Base-by-base conservation (phyloP, 129 eudicot species). In the Flaveria bidentis region DNA sequence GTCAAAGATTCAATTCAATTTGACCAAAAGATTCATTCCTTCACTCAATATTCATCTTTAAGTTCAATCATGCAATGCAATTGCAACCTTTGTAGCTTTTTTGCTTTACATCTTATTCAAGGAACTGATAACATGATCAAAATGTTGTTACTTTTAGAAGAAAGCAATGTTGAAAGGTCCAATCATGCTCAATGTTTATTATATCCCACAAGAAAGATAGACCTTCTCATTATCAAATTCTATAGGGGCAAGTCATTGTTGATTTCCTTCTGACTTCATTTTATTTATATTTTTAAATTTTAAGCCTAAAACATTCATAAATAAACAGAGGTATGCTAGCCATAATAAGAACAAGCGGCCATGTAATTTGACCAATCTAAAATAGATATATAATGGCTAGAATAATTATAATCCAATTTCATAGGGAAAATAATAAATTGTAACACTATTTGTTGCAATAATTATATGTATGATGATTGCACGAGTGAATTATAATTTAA, bases 11-110 rank as follows among this genome's bases (percentile, higher is more conserved):
- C 79, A 73, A 22, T 73, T 22, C n/a, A 25, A 42, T 73, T 80
- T 66, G 79, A 80, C 79, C 52, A 73, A 45, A 80, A 80, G 83
- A 80, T 80, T 80, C 79, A 45, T 66, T 66, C 69, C 60, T 80
- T 73, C 79, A 42, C 79, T 10, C 60, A 44, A 73, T 39, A 55
- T 53, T 69, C 28, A 80, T 73, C 75, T 80, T 73, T 73, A 80
- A 73, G 60, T 73, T 44, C 83, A 73, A 80, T 73, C 79, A 66
- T 80, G 75, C 75, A 44, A 66, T 8, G 69, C 44, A 14, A 80
- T 53, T 53, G 78, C 77, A 47, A 70, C 18, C 72, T 78, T 71
- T 78, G 33, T 79, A 72, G 68, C 74, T 17, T 79, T 68, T 79
- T 55, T 72, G 74, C 78, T 79, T 79, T 79, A 79, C 83, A 72